A percentile compares a stretch with the other conserved stretches of the same genome.
phyloP scores from a whole-genome alignment of 495 filamentous ascomycete species.

The Aspergillus carlsbadensis region DNA sequence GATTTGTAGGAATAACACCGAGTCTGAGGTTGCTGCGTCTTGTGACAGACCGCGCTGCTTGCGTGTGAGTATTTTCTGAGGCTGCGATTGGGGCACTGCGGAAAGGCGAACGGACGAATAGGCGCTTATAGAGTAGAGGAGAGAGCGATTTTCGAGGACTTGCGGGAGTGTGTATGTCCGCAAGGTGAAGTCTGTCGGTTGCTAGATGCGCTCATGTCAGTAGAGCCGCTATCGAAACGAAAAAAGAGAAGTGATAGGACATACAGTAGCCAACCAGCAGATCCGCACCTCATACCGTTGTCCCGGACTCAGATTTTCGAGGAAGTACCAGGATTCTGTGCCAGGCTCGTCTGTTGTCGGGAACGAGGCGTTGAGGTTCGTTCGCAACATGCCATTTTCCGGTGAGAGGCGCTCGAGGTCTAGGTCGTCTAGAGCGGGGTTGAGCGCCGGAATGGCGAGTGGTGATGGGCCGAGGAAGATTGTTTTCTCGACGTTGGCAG shows the following conservation, averaged over 20 bases:
- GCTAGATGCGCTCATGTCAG: constrained; percentile 48
- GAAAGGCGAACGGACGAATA: constrained; percentile 57
- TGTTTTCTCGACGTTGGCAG: constrained; percentile 84
- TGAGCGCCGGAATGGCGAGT: constrained; percentile 50
- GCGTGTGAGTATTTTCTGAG: background rate
- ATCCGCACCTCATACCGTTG: constrained; percentile 89
- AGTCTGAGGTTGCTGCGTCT: constrained; percentile 35
- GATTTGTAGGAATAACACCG: constrained; percentile 76
- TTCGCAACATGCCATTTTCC: constrained; percentile 51
- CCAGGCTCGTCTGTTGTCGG: constrained; percentile 58
- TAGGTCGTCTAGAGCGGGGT: constrained; percentile 62
- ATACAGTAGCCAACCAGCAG: constrained; percentile 91
- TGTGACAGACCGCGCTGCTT: constrained; percentile 7
- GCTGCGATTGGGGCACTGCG: constrained; percentile 1
- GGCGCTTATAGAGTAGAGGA: constrained; percentile 62
- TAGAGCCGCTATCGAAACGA: background rate
- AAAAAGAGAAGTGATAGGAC: constrained; percentile 34
- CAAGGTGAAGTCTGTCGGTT: constrained; percentile 82
- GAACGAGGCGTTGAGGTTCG: constrained; percentile 63
- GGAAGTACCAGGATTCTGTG: constrained; percentile 73
- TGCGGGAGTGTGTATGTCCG: constrained; percentile 56
- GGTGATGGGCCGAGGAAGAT: constrained; percentile 76
- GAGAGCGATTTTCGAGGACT: constrained; percentile 56
- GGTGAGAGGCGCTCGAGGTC: constrained; percentile 65
- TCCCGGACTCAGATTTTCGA: constrained; percentile 68